Base-by-base conservation (phyloP, 306 rosid species). In the Quercus mongolica region DNA sequence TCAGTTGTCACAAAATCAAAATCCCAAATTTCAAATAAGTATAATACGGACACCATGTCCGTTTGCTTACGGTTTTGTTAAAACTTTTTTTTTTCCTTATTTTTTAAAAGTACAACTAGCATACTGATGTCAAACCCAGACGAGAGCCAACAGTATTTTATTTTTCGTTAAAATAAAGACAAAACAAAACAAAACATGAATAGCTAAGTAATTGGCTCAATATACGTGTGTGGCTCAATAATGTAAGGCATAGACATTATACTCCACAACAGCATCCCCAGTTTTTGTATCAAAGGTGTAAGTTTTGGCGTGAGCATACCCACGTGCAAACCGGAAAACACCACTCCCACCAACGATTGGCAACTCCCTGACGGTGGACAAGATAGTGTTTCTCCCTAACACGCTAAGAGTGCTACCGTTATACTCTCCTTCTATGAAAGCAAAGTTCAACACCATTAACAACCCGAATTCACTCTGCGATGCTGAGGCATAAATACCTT, bases 341-440 rank as follows among this genome's bases (percentile, higher is more conserved):
- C 91, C 89, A 13, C 81, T 83, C 56, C 93, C 91, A 4, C 92
- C 91, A 5, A 85, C 80, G 10, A 90, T 81, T 0, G 92, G 87
- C 90, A 90, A 77, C 84, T 90, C 94, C 5, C 89, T 78, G 12
- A 82, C 70, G 0, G 76, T 63, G 13, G 30, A 9, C 4, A 31
- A 1, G 8, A 73, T 77, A 2, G 18, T 0, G 85, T 88, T 85
- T 9, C 88, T 80, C 7, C 94, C 94, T 26, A 88, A 31, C 61
- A 90, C 70, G 26, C 74, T 81, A 1, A 90, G 73, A 1, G 81
- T 78, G 83, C 94, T 90, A 0, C 94, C 91, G 5, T 85, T 83
- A 18, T 44, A 87, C 55, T 87, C 64, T 0, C 94, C 92, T 41
- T 83, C 84, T 0, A 5, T 41, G 76, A 88, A 86, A 1, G 23